phyloP scores from a whole-genome alignment of 306 rosid genomes.

The Spatholobus suberectus region DNA sequence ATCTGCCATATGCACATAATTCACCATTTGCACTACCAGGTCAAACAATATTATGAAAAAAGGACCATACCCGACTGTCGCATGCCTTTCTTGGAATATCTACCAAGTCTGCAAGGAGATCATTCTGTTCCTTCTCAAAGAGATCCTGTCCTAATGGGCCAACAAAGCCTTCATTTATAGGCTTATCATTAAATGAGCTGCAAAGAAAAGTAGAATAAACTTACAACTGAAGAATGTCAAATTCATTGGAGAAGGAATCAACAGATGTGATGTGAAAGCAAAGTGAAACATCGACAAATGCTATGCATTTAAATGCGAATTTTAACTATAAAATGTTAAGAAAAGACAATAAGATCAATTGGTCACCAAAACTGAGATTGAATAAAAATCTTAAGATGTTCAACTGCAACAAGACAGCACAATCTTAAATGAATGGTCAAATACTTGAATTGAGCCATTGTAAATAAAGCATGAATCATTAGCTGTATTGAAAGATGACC shows the following conservation, averaged over 20 bases:
- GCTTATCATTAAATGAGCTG: conserved; percentile 92
- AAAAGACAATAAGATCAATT: not conserved
- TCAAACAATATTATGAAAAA: conserved; percentile 5
- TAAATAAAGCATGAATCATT: conserved; percentile 10
- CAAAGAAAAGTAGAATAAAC: conserved; percentile 13
- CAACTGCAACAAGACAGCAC: not conserved
- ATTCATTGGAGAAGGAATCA: conserved; percentile 10
- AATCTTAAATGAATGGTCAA: not conserved
- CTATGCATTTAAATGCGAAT: conserved; percentile 5
- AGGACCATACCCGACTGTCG: conserved; percentile 75
- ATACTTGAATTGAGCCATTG: conserved; percentile 3
- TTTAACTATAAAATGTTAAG: not conserved
- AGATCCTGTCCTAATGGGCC: conserved; percentile 86
- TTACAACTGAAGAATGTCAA: conserved; percentile 14
- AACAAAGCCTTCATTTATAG: conserved; percentile 60
- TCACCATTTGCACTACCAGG: not conserved
- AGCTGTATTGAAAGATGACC: conserved; percentile 31
- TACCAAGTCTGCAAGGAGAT: conserved; percentile 81
- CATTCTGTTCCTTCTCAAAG: conserved; percentile 86
- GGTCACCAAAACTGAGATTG: conserved; percentile 5
- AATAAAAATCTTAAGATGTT: not conserved
- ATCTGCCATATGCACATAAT: conserved; percentile 5
- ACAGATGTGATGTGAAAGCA: conserved; percentile 23
- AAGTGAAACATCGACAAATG: not conserved
- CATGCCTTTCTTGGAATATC: conserved; percentile 97